Base-by-base conservation (phyloP, 164 flowering plant genomes). In the Platanus orientalis region DNA sequence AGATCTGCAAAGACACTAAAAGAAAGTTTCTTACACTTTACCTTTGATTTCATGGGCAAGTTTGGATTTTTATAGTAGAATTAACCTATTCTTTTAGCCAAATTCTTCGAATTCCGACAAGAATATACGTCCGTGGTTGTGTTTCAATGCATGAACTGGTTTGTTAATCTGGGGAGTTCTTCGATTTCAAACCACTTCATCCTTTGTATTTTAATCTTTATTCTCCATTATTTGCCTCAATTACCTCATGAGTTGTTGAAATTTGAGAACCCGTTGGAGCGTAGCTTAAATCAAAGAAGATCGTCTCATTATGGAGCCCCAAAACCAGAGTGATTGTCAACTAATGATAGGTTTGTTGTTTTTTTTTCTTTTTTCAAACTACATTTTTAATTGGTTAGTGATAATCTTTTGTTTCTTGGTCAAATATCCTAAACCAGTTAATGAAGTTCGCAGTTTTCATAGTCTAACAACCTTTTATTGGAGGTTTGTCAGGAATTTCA, bases 71-170 rank as follows among this genome's bases (percentile, higher is more conserved):
- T 55, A 1, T 24, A 40, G 25, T 55, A 55, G 40, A 45, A 45
- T 45, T 16, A 13, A n/a, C 19, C 19, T 32, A n/a, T n/a, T 11
- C 27, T 26, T 17, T 2, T 17, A 19, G 19, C 55, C 19, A 2
- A 17, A 12, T 53, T 27, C 32, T n/a, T n/a, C 56, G 32, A 53
- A 24, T 53, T 26, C 30, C 4, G 32, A 7, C 56, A 0, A 27
- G 27, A 0, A 11, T 27, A 6, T 26, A 4, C 56, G 32, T 53
- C 23, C 56, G 58, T 28, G 16, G 40, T 13, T 42, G 39, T 54
- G 58, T 32, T 42, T 61, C 62, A 62, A 64, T 83, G 94, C 79
- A 88, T 90, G 94, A 90, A 82, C 88, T 80, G 90, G 75, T 83
- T 73, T 76, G 79, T 81, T 30, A 78, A 80, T 48, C 84, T 81